A percentile compares a stretch with the other conserved stretches of the same genome.
Evolutionary conservation across 257 asterid genomes (phyloP).

Genomic region (Verbascum thapsus): DNA sequence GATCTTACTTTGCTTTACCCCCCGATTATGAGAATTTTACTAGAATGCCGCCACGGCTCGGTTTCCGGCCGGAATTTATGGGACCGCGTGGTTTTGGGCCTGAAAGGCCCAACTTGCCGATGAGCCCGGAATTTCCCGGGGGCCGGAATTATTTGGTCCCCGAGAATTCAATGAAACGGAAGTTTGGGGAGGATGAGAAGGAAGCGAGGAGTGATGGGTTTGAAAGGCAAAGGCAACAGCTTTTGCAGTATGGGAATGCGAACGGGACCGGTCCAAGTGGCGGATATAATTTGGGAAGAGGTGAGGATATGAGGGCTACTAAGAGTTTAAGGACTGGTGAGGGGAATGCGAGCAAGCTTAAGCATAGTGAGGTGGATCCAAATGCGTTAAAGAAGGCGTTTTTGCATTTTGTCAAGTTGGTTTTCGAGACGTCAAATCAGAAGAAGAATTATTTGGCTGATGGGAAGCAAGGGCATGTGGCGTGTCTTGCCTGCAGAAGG

Average conservation of each 20-base stretch:
- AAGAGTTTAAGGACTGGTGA: conserved; percentile 56
- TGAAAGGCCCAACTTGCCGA: conserved; percentile 55
- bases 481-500: conserved; percentile 80
- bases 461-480: conserved; percentile 74
- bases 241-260: conserved; percentile 78
- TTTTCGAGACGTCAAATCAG: conserved; percentile 61
- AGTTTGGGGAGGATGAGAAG: conserved; percentile 78
- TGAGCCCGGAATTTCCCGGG: conserved; percentile 51
- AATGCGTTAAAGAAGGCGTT: conserved; percentile 58
- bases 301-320: conserved; percentile 55
- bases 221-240: conserved; percentile 90
- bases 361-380: conserved; percentile 69
- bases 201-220: conserved; percentile 63
- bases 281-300: conserved; percentile 44
- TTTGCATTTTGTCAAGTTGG: conserved; percentile 64
- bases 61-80: conserved; percentile 41
- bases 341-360: conserved; percentile 43
- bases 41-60: conserved; percentile 40
- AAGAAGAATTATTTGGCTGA: conserved; percentile 65
- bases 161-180: conserved; percentile 63
- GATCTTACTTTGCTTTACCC: conserved; percentile 85
- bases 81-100: conserved; percentile 49
- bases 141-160: conserved; percentile 40
- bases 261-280: conserved; percentile 57
- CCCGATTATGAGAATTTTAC: conserved; percentile 72